Conservation (phyloP, 2,329 filamentous ascomycete genomes). For the Davidsoniella virescens region DNA sequence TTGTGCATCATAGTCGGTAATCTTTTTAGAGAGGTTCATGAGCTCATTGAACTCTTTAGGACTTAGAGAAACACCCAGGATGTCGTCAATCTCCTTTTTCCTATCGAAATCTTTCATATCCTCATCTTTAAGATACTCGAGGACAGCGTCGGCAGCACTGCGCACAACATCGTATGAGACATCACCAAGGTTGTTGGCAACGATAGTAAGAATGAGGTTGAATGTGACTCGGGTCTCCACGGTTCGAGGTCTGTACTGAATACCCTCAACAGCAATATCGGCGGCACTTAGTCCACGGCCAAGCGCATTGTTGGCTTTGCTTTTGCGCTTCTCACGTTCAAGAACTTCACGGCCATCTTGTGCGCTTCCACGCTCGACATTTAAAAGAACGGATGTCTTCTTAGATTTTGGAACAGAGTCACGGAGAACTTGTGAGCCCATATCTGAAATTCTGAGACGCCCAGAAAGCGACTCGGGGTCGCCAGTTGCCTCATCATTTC, state of each 20-base stretch:
- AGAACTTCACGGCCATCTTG: conserved; percentile 73
- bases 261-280: conserved; percentile 77
- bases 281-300: conserved; percentile 60
- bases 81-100: conserved; percentile 93
- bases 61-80: conserved; percentile 65
- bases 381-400: conserved; percentile 50
- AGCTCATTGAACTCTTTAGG: conserved; percentile 94
- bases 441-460: conserved; percentile 81
- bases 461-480: conserved; percentile 95
- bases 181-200: conserved; percentile 77
- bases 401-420: conserved; percentile 70
- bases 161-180: conserved; percentile 81
- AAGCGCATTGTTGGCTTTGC: conserved; percentile 56
- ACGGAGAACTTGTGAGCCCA: conserved; percentile 71
- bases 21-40: conserved; percentile 93
- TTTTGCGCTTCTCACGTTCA: conserved; percentile 70
- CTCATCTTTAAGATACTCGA: conserved; percentile 90
- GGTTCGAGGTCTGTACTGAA: conserved; percentile 82
- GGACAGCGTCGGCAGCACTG: conserved; percentile 79
- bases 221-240: conserved; percentile 84
- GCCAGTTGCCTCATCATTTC: conserved; percentile 86
- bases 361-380: conserved; percentile 58
- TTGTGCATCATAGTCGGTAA: conserved; percentile 93
- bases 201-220: conserved; percentile 82
- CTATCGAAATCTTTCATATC: conserved; percentile 94